Conservation (phyloP, 2,329 filamentous ascomycete genomes). For the Chrysoporthe austroafricana region DNA sequence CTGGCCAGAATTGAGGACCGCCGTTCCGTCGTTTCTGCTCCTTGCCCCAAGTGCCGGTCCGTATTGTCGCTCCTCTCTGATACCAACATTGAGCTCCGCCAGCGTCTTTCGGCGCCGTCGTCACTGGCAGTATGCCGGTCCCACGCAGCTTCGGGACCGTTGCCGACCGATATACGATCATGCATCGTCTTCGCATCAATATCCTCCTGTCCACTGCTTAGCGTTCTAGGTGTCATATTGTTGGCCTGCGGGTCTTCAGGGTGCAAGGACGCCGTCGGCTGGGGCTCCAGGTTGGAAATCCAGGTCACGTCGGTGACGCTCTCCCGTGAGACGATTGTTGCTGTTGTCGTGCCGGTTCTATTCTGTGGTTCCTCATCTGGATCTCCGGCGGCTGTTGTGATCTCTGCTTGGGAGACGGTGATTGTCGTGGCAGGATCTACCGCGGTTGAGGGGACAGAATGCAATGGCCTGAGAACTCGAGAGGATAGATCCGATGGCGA, state of each 20-base stretch:
- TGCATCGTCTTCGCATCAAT: background rate
- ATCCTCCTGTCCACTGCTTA: background rate
- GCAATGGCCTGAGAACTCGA: constrained; percentile 10
- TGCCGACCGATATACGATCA: background rate
- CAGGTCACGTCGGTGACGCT: constrained; percentile 24
- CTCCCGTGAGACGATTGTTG: constrained; percentile 17
- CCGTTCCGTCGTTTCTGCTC: background rate
- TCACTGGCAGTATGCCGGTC: background rate
- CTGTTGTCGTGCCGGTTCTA: background rate
- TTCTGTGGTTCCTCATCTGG: background rate
- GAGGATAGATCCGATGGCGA: background rate
- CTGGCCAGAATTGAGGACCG: constrained; percentile 5
- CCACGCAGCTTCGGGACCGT: background rate
- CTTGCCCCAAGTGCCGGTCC: background rate
- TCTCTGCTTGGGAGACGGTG: background rate
- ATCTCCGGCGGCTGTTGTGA: background rate
- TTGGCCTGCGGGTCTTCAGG: background rate
- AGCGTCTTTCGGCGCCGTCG: background rate
- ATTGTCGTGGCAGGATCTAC: constrained; percentile 20
- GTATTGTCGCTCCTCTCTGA: constrained; percentile 5
- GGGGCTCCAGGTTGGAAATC: background rate
- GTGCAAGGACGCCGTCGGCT: background rate
- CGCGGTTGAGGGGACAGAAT: constrained; percentile 1
- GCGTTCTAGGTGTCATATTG: background rate
- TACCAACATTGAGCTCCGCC: background rate